Conservation (phyloP, 1,284 basidiomycete species). For the Salmacisia buchloeana region DNA sequence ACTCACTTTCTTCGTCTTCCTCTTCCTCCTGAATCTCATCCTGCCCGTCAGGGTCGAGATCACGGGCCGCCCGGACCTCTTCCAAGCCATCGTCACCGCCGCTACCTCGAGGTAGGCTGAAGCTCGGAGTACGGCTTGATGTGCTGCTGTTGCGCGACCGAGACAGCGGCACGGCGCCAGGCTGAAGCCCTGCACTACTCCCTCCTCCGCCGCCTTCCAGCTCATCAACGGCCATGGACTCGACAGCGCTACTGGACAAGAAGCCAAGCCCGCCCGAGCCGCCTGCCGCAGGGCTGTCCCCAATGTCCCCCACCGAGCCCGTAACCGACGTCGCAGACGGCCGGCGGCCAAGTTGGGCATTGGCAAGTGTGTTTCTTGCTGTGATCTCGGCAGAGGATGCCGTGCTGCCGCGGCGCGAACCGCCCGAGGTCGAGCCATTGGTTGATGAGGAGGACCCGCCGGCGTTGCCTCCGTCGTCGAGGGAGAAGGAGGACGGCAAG, state of each 20-base stretch:
- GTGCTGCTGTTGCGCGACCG: constrained; percentile 29
- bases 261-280: background rate
- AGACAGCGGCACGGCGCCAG: constrained; percentile 27
- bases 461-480: background rate
- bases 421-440: background rate
- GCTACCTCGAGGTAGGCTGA: constrained; percentile 23
- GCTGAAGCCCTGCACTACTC: background rate
- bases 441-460: background rate
- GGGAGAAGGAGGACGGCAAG: background rate
- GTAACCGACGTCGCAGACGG: background rate
- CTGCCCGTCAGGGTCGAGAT: constrained; percentile 22
- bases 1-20: constrained; percentile 35
- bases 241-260: background rate
- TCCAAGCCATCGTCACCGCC: constrained; percentile 25
- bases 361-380: background rate
- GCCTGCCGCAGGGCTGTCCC: background rate
- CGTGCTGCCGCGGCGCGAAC: background rate
- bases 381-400: constrained; percentile 1
- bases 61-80: constrained; percentile 20
- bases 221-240: background rate
- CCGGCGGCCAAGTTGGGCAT: constrained; percentile 4
- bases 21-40: constrained; percentile 32
- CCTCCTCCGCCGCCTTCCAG: background rate
- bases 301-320: background rate
- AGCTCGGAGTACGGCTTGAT: constrained; percentile 32